Evolutionary conservation across 768 basidiomycete species (phyloP), one percentile per base, ranked within the genome.

Genomic region (Tulasnella sp.): DNA sequence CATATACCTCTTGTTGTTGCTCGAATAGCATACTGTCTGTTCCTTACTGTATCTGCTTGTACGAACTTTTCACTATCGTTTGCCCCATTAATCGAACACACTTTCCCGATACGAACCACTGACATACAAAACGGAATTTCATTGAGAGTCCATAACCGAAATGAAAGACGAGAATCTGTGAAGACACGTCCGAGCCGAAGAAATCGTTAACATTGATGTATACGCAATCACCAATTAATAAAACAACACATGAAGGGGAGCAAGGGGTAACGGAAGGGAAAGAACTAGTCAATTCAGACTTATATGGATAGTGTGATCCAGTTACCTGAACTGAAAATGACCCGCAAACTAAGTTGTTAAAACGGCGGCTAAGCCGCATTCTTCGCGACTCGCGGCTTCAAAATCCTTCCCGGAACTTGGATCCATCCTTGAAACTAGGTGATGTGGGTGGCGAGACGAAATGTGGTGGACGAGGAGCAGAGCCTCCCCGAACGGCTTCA

Each of bases 401-500:
- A 34, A 74, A 19, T 48, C 73, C 73, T 74, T 74, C 73, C 16
- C 46, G 40, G 38, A 74, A 74, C 46, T 74, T 74, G 27, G 73
- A 42, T 48, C 73, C 73, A 24, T 39, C 73, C 10, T 74, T 39
- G 21, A 74, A 74, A 42, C 39, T 19, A 3, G 73, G 73, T 48
- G 73, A 74, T 39, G 40, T 40, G 12, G 73, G 73, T 42, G 40
- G 40, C n/a, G 73, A 74, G 38, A n/a, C 62, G 62, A 68, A 68
- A 7, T 68, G 62, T 31, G 62, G 62, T 68, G 62, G 62, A 34
- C 62, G 62, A 68, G 10, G 2, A 7, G 62, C 31, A 0, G 56
- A 9, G n/a, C 62, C 62, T 36, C 62, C 39, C 0, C 52, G 75
- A n/a, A 77, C 76, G 21, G 76, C 76, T 58, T 77, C 76, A 62